Evolutionary conservation across 805 yeast species (phyloP), one percentile per base, ranked within the genome.

Genomic region (Yarrowia alimentaria): DNA sequence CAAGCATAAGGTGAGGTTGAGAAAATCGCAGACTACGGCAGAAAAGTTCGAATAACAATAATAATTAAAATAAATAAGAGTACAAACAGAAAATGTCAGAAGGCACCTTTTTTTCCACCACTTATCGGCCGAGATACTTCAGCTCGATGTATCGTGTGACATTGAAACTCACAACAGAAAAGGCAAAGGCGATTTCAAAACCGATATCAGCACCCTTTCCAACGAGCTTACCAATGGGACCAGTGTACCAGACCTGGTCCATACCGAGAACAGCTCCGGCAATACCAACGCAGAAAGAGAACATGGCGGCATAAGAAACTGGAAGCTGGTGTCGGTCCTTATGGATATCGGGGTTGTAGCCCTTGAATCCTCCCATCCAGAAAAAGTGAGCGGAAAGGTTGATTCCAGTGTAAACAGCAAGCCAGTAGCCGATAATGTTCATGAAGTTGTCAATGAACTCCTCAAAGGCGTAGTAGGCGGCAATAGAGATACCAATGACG

Each of bases 381-480:
- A 89, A 74, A 64, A 85, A 80, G 68, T 89, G 96, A 68, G 89
- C 96, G 31, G 86, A 76, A n/a, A 84, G 66, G 20, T 78, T 68
- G 66, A 90, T 80, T 43, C 85, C 79, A 61, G 79, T 79, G 70
- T 89, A 90, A 61, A 89, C 83, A 54, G 95, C 86, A 64, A 89
- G 75, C 78, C 91, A 89, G 75, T 90, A 90, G 58, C 86, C 91
- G 67, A 90, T 88, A 65, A 89, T 71, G 71, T 86, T 81, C 96
- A 90, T 88, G 70, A 90, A 90, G 70, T 86, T 80, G 54, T 76
- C 74, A 84, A 90, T 84, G 61, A 85, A 89, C 3, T 65, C 60
- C 53, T 74, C 78, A 67, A 90, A 88, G 56, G 75, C 65, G 73
- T 84, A 83, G 72, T 83, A 85, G 45, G 86, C 96, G 42, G 96